Conservation (phyloP, 441 rosid genomes). For the Gossypium lobatum region DNA sequence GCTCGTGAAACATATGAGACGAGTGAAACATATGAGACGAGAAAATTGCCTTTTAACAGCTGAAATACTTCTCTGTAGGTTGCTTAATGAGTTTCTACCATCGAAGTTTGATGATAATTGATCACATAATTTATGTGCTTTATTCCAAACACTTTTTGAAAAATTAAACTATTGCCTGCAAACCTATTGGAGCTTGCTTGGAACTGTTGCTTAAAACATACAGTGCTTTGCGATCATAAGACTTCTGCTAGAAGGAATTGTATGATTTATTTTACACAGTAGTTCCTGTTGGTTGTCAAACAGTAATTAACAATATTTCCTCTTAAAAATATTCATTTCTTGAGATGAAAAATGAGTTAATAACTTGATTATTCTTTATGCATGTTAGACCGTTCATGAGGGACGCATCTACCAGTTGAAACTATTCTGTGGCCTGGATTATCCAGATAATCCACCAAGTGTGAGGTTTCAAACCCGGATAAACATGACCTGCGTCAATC, state of each 20-base stretch:
- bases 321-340: neutral
- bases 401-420: slow-evolving; percentile 79
- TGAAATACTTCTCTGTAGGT: neutral
- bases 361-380: slow-evolving; percentile 11
- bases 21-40: neutral
- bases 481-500: slow-evolving; percentile 68
- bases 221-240: neutral
- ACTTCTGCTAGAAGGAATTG: neutral
- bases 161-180: neutral
- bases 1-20: neutral
- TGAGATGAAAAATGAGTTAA: slow-evolving; percentile 7
- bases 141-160: neutral
- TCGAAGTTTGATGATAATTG: neutral
- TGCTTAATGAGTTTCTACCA: neutral
- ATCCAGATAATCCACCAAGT: slow-evolving; percentile 64
- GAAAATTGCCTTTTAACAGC: neutral
- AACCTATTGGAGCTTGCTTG: neutral
- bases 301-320: neutral
- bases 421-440: slow-evolving; percentile 55
- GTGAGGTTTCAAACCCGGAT: slow-evolving; percentile 63
- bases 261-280: neutral
- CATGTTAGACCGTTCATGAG: slow-evolving; percentile 63
- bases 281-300: neutral
- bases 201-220: neutral
- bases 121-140: neutral